Base-by-base conservation (phyloP, 139 green algal genomes). In the Parachlorella kessleri region DNA sequence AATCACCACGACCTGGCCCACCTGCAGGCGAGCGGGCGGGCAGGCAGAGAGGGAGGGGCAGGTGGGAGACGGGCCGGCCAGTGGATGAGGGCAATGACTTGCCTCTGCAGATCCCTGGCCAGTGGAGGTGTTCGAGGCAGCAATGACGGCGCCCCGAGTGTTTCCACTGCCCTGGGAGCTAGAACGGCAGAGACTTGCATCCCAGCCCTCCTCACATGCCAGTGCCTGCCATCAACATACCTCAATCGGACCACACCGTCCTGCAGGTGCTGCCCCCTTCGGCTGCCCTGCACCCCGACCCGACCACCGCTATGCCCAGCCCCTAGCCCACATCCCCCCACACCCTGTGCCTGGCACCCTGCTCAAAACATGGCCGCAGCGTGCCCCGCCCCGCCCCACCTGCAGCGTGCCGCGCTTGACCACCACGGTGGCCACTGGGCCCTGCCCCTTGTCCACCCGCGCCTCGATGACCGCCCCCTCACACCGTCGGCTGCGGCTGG, bases 381-480 rank as follows among this genome's bases (percentile, higher is more conserved):
- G 24, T 24, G 26, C 8, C 38, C 18, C 36, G 9, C 36, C 8
- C 0, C 1, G 6, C 5, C 66, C 1, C 35, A 90, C 75, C 65
- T 83, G 42, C 53, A 97, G 89, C 40, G 70, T 88, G 36, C 93
- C 93, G 7, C 67, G 40, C 37, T 83, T 85, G 32, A 97, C 82
- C 33, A 94, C 87, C 30, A 97, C 82, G 0, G 94, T 97, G 69
- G 91, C 95, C 48, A 97, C 75, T 0, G 95, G 84, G 35, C 95
- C 95, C 68, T 94, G 85, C 3, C 92, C 93, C 80, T 88, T 93
- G 79, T 94, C 87, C 55, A 94, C 33, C 39, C 83, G 87, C 1
- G 95, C 90, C 86, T 99, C 95, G 18, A 99, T 89, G 65, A 98
- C 94, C 36, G 88, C 84, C 7, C 39, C 95, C 55, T 86, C 78